These are phyloP conservation scores for Leccinum arenicola DNA, from an alignment of 768 basidiomycete species.

Conservation along the genomic window DNA sequence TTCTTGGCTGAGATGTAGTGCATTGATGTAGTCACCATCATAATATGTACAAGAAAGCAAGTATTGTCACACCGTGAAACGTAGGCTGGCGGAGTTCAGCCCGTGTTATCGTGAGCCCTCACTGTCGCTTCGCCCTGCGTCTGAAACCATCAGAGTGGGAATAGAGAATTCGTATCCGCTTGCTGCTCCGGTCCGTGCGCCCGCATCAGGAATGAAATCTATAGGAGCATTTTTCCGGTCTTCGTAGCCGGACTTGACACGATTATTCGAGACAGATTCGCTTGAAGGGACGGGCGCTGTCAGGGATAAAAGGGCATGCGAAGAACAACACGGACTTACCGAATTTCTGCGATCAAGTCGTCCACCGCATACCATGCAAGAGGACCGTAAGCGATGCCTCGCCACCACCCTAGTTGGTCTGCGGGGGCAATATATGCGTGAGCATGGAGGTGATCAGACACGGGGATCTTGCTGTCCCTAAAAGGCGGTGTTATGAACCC, in stretches of 20 bases:
- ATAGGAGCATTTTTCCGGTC: constrained; percentile 40
- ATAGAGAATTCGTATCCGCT: constrained; percentile 63
- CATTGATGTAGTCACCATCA: background rate
- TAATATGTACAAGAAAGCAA: constrained; percentile 20
- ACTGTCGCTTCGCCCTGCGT: background rate
- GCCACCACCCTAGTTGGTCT: background rate
- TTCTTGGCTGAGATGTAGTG: background rate
- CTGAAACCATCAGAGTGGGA: constrained; percentile 40
- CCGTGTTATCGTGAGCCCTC: background rate
- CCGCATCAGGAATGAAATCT: constrained; percentile 69
- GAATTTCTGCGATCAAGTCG: constrained; percentile 74
- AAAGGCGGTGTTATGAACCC: constrained; percentile 81
- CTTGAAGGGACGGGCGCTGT: constrained; percentile 24
- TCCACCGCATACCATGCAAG: background rate
- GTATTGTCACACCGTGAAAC: background rate
- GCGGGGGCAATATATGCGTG: constrained; percentile 65
- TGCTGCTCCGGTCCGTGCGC: constrained; percentile 61
- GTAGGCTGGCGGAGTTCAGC: background rate
- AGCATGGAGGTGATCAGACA: constrained; percentile 75
- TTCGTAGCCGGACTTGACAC: background rate
- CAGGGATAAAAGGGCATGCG: constrained; percentile 2
- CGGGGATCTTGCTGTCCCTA: constrained; percentile 73
- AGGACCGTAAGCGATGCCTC: background rate
- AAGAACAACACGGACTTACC: constrained; percentile 41
- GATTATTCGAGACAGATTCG: constrained; percentile 45